Evolutionary conservation across 106 monocot species (phyloP), one percentile per base, ranked within the genome.

Genomic region (Chionographis japonica): DNA sequence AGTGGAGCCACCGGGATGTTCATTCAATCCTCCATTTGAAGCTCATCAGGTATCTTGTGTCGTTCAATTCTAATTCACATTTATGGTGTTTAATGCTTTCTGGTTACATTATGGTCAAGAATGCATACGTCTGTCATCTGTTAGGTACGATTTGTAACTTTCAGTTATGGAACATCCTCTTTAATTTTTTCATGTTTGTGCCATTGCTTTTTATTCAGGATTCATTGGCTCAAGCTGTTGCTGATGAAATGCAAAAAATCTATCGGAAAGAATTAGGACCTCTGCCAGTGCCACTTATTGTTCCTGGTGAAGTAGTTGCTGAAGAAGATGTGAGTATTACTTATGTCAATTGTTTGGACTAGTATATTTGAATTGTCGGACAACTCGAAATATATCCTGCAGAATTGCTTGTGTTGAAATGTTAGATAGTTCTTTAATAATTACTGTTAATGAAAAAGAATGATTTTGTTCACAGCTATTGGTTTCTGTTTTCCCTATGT

Each of bases 1-100:
- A 92, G 83, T 92, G 39, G 92, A 92, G 38, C 82, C 86, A 40
- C 74, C 75, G 40, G 97, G 97, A 59, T 97, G 97, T 65, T 97
- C 97, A 59, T 92, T 89, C 60, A 97, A 97, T 81, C 97, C 97
- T 74, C 80, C 89, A 51, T 89, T 90, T 68, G 92, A 97, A 79
- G 92, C 89, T 72, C 97, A 97, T 87, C 97, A 97, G 80, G 94
- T 88, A 71, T 51, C 37, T 13, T 40, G 13, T 8, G 14, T 66
- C 38, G 13, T 19, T 40, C 4, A 9, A 39, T 17, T 53, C 40
- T 50, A 0, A 4, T 49, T 37, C 65, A 51, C 19, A 9, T 49
- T 6, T 50, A 3, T 50, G 17, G 27, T 1, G 12, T 10, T 50
- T 12, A 13, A 50, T 46, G 2, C 15, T 38, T 58, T 49, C 43